A percentile compares a stretch with the other conserved stretches of the same genome.
Conservation (phyloP, 805 yeast species). For the Kodamaea lidongshanica region DNA sequence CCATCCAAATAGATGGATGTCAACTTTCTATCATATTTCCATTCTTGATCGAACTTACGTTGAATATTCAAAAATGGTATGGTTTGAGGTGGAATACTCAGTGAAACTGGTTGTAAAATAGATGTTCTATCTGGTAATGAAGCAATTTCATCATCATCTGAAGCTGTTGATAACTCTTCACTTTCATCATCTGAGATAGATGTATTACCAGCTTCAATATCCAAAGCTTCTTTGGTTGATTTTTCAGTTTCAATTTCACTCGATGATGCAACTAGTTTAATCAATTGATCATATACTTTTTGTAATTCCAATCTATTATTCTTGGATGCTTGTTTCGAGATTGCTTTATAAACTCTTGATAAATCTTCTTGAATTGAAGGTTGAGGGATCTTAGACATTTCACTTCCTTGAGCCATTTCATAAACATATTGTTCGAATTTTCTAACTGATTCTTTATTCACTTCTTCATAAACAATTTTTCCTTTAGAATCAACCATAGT, state of each 20-base stretch:
- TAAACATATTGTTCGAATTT: slow-evolving; percentile 92
- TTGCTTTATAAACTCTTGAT: slow-evolving; percentile 73
- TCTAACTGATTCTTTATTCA: slow-evolving; percentile 82
- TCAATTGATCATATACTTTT: slow-evolving; percentile 62
- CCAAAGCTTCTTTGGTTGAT: slow-evolving; percentile 49
- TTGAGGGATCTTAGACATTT: slow-evolving; percentile 61
- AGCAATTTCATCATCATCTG: slow-evolving; percentile 74
- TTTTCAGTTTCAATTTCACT: slow-evolving; percentile 66
- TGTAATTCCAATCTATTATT: slow-evolving; percentile 63
- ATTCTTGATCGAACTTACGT: slow-evolving; percentile 66
- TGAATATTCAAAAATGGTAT: slow-evolving; percentile 93
- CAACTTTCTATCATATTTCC: slow-evolving; percentile 78
- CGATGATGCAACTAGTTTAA: slow-evolving; percentile 61
- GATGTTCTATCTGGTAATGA: slow-evolving; percentile 70
- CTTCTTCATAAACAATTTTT: slow-evolving; percentile 77
- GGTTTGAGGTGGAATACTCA: slow-evolving; percentile 71
- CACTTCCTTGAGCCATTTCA: slow-evolving; percentile 95
- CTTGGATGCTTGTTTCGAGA: slow-evolving; percentile 64
- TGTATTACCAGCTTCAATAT: slow-evolving; percentile 38
- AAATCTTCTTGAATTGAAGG: slow-evolving; percentile 83
- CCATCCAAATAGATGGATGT: slow-evolving; percentile 81
- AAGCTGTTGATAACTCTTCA: slow-evolving; percentile 41
- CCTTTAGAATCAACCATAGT: slow-evolving; percentile 86
- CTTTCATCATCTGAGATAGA: slow-evolving; percentile 30
- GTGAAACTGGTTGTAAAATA: slow-evolving; percentile 67